phyloP scores from a whole-genome alignment of 352 stramenopile species.

The Peronospora belbahrii region DNA sequence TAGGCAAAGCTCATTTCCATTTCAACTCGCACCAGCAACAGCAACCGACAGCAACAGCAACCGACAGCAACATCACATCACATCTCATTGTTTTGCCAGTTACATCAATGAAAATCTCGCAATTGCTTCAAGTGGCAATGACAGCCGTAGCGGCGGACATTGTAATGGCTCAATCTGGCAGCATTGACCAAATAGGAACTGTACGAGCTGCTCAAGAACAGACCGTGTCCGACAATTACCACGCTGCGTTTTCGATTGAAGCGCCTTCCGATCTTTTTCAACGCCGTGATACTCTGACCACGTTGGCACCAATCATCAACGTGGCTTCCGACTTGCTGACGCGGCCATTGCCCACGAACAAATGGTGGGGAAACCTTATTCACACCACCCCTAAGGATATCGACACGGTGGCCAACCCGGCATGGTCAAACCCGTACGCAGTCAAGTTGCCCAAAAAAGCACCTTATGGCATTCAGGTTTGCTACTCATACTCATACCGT shows the following conservation, averaged over 20 bases:
- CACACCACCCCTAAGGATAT: slow-evolving; percentile 39
- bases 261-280: slow-evolving; percentile 47
- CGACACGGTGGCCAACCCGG: slow-evolving; percentile 41
- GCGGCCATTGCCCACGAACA: slow-evolving; percentile 66
- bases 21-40: slow-evolving; percentile 12
- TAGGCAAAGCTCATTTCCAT: slow-evolving; percentile 21
- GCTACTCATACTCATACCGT: slow-evolving; percentile 66
- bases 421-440: slow-evolving; percentile 71
- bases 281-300: slow-evolving; percentile 39
- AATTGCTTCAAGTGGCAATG: slow-evolving; percentile 18
- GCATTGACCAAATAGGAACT: slow-evolving; percentile 18
- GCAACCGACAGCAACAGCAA: slow-evolving; percentile 9
- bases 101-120: slow-evolving; percentile 23
- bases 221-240: slow-evolving; percentile 10
- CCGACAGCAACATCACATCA: slow-evolving; percentile 1
- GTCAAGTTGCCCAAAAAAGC: slow-evolving; percentile 47
- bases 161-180: slow-evolving; percentile 15
- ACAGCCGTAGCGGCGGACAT: slow-evolving; percentile 9
- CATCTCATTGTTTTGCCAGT: neutral
- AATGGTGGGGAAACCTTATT: slow-evolving; percentile 82
- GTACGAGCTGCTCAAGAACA: slow-evolving; percentile 10
- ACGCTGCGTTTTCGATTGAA: slow-evolving; percentile 44
- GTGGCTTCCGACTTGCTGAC: slow-evolving; percentile 41
- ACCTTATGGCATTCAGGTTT: slow-evolving; percentile 50
- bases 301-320: slow-evolving; percentile 58